A percentile compares a stretch with the other conserved stretches of the same genome.
Evolutionary conservation across 2,329 filamentous ascomycete genomes (phyloP).

Genomic region (Cytospora piceicola): DNA sequence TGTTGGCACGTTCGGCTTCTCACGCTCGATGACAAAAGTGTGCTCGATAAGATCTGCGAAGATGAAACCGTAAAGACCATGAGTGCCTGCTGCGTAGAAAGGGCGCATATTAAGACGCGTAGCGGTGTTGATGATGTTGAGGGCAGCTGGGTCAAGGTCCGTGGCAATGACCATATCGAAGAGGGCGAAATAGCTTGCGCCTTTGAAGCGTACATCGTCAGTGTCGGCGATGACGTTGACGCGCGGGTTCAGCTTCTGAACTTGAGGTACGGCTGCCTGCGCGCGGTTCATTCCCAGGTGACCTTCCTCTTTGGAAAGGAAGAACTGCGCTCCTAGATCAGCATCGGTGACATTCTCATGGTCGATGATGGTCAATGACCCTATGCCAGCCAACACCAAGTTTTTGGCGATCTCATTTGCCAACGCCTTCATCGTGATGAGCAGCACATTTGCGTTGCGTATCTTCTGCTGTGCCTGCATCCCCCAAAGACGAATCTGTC

Average conservation of each 20-base stretch:
- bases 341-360: conserved; percentile 73
- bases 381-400: conserved; percentile 89
- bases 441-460: conserved; percentile 83
- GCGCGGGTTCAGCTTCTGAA: conserved; percentile 87
- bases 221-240: conserved; percentile 76
- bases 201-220: conserved; percentile 67
- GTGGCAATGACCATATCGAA: conserved; percentile 92
- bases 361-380: conserved; percentile 87
- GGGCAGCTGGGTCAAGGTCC: conserved; percentile 75
- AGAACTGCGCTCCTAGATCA: conserved; percentile 83
- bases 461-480: conserved; percentile 94
- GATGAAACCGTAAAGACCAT: conserved; percentile 93
- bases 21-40: conserved; percentile 85
- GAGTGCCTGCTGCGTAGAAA: conserved; percentile 86
- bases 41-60: conserved; percentile 93
- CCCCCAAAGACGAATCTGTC: conserved; percentile 96
- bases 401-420: conserved; percentile 98
- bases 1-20: conserved; percentile 74
- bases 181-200: conserved; percentile 72
- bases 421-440: conserved; percentile 85
- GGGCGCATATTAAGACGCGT: conserved; percentile 77
- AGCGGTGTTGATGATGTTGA: conserved; percentile 82
- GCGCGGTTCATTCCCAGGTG: conserved; percentile 84
- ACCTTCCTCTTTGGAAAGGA: conserved; percentile 68
- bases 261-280: conserved; percentile 73